These are phyloP conservation scores for Leucocoprinus gongylophorus DNA, from an alignment of 1,284 basidiomycete genomes.

Conservation along the genomic window DNA sequence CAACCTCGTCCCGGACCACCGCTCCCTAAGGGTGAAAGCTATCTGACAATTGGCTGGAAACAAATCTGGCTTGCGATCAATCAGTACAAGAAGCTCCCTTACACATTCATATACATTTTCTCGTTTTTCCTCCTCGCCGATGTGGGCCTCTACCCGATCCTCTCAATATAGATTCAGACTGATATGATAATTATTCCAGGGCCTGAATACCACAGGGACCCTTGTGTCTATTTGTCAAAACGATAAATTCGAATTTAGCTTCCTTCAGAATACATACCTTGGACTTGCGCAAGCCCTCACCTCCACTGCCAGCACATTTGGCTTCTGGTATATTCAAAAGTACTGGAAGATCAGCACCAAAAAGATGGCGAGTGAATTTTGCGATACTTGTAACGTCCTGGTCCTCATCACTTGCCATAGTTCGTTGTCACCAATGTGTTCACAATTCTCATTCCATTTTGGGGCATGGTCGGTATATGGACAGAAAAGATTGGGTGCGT, in stretches of 20 bases:
- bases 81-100: constrained; percentile 66
- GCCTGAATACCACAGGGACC: constrained; percentile 72
- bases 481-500: constrained; percentile 62
- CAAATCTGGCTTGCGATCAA: constrained; percentile 70
- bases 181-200: constrained; percentile 33
- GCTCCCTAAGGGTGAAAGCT: constrained; percentile 64
- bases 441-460: constrained; percentile 71
- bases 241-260: constrained; percentile 64
- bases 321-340: constrained; percentile 76
- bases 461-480: constrained; percentile 87
- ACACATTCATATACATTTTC: constrained; percentile 71
- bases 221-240: constrained; percentile 75
- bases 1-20: constrained; percentile 67
- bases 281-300: constrained; percentile 67
- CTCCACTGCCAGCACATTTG: constrained; percentile 63
- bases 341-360: constrained; percentile 73
- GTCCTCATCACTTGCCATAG: background rate
- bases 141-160: constrained; percentile 32
- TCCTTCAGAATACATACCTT: constrained; percentile 72
- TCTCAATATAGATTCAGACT: background rate
- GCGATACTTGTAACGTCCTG: background rate
- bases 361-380: constrained; percentile 49
- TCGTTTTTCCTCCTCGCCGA: constrained; percentile 75
- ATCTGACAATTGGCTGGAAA: constrained; percentile 76
- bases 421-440: constrained; percentile 31